Percentiles rank a stretch among this genome's conserved stretches.
These are phyloP conservation scores for Xylaria sp. DNA, from an alignment of 495 filamentous ascomycete genomes.

Conservation along the genomic window DNA sequence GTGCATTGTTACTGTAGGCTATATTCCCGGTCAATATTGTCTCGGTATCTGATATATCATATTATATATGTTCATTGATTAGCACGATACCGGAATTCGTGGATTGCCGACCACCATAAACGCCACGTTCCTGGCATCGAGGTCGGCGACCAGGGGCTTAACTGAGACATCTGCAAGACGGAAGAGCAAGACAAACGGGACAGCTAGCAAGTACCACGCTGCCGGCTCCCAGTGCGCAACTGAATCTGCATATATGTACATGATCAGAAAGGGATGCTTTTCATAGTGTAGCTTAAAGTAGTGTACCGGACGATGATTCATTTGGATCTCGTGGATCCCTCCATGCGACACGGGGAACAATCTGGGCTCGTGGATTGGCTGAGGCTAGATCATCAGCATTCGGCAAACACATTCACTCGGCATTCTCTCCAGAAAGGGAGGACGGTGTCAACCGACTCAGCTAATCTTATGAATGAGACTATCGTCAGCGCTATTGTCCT, in stretches of 20 bases:
- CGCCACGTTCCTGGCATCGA: background rate
- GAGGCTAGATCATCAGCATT: background rate
- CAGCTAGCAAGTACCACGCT: background rate
- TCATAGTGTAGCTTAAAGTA: slow-evolving; percentile 12
- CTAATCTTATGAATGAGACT: slow-evolving; percentile 2
- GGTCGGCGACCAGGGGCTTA: slow-evolving; percentile 13
- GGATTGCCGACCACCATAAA: slow-evolving; percentile 3
- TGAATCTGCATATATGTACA: background rate
- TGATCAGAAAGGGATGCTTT: slow-evolving; percentile 1
- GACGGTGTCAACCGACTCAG: background rate
- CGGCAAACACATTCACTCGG: slow-evolving; percentile 13
- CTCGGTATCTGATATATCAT: background rate
- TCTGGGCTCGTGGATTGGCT: slow-evolving; percentile 5
- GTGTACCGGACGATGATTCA: slow-evolving; percentile 1
- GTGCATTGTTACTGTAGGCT: background rate
- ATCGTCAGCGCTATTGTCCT: slow-evolving; percentile 20
- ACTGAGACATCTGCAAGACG: slow-evolving; percentile 5
- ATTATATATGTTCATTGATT: background rate
- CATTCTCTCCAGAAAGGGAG: background rate
- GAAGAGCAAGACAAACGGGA: background rate
- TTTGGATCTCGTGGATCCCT: slow-evolving; percentile 9
- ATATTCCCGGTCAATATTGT: background rate
- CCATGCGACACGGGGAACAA: background rate
- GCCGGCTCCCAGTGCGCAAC: background rate
- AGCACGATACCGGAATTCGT: background rate